Conservation (phyloP, 2,329 filamentous ascomycete genomes). For the Magnaporthiopsis rhizophila region DNA sequence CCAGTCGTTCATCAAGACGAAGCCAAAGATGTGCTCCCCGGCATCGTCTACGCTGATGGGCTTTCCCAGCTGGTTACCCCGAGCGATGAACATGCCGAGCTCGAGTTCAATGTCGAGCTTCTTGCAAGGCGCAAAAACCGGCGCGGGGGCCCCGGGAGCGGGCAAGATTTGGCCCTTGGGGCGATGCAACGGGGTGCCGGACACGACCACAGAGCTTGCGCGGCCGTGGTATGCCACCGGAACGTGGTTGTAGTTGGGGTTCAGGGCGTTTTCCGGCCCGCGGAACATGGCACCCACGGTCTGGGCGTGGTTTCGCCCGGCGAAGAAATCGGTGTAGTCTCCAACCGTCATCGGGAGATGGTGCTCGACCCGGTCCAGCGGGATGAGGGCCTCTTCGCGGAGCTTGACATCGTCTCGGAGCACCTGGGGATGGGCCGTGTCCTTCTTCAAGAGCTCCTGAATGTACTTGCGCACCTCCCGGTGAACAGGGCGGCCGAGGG, state of each 20-base stretch:
- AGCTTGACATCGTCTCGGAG: too few relatives aligned
- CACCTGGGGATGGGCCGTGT: too few relatives aligned
- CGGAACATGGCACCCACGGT: constrained; percentile 38
- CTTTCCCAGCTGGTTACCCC: constrained; percentile 16
- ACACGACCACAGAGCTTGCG: constrained; percentile 42
- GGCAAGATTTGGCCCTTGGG: background rate
- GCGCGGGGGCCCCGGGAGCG: too few relatives aligned
- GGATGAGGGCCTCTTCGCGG: too few relatives aligned
- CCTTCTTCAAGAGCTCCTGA: background rate
- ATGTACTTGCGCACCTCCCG: background rate
- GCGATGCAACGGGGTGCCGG: constrained; percentile 36
- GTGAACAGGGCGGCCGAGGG: background rate
- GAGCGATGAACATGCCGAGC: constrained; percentile 15
- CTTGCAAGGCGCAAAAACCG: too few relatives aligned
- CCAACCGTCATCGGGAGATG: too few relatives aligned
- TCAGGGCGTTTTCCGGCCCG: constrained; percentile 28
- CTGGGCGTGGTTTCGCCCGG: constrained; percentile 41
- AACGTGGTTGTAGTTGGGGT: constrained; percentile 36
- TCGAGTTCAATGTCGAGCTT: constrained; percentile 29
- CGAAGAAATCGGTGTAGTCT: constrained; percentile 39
- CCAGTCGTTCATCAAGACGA: constrained; percentile 59
- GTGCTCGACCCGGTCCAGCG: too few relatives aligned
- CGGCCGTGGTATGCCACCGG: constrained; percentile 46
- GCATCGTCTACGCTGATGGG: constrained; percentile 35
- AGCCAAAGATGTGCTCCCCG: constrained; percentile 52